Conservation (phyloP, 495 filamentous ascomycete genomes). For the Tuber magnatum region DNA sequence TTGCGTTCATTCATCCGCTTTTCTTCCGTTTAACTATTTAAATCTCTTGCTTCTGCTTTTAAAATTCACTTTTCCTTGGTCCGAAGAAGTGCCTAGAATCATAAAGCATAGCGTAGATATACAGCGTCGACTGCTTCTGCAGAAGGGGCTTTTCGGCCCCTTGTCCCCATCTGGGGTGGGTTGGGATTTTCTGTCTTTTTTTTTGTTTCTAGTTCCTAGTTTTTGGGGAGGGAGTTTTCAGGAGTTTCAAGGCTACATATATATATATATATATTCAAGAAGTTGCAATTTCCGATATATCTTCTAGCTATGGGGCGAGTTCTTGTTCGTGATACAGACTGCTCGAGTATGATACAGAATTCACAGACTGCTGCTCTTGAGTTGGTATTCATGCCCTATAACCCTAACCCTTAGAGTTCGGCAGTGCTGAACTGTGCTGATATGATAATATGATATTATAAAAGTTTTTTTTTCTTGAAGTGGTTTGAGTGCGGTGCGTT, state of each 20-base stretch:
- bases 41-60: not conserved
- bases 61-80: not conserved
- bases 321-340: not conserved
- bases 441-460: too few relatives aligned
- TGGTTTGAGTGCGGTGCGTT: not conserved
- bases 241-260: not conserved
- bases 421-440: not conserved
- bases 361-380: not conserved
- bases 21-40: not conserved
- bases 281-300: not conserved
- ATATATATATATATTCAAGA: not conserved
- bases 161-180: not conserved
- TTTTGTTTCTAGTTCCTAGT: not conserved
- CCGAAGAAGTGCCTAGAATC: not conserved
- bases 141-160: not conserved
- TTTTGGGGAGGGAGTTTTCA: not conserved
- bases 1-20: not conserved
- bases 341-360: too few relatives aligned
- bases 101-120: constrained; percentile 4
- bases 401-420: not conserved
- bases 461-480: not conserved
- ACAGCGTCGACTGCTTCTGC: not conserved
- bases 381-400: not conserved
- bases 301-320: not conserved
- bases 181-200: not conserved